Evolutionary conservation across 2,329 filamentous ascomycete species (phyloP).

Genomic region (Elsinoe ampelina): DNA sequence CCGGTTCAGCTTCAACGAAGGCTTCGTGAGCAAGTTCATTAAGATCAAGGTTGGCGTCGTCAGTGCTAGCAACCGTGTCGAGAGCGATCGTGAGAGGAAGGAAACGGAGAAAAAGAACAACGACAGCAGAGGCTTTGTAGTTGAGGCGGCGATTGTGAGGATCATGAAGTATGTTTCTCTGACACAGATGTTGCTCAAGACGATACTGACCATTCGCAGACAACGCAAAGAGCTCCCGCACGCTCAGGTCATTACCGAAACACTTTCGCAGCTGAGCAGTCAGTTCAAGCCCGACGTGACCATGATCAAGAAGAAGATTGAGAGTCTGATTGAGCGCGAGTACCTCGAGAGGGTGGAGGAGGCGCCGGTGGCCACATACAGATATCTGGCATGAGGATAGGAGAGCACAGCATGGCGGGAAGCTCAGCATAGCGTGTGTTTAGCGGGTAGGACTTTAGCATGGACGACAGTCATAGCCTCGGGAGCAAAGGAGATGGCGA

Average conservation of each 20-base stretch:
- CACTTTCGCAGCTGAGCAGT: constrained; percentile 56
- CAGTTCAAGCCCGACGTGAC: constrained; percentile 68
- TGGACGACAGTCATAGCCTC: not conserved
- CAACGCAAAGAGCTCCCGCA: constrained; percentile 65
- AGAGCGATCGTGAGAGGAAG: constrained; percentile 57
- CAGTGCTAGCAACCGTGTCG: constrained; percentile 70
- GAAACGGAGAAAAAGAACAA: constrained; percentile 69
- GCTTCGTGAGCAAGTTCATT: constrained; percentile 72
- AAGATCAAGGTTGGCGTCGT: constrained; percentile 87
- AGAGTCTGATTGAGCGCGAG: constrained; percentile 65
- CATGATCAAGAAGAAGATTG: constrained; percentile 74
- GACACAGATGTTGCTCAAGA: constrained; percentile 7
- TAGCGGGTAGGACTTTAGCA: not conserved
- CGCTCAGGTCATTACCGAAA: constrained; percentile 60
- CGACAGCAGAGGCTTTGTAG: constrained; percentile 58
- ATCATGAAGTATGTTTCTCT: constrained; percentile 69
- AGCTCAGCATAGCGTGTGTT: not conserved
- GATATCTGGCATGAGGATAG: constrained; percentile 55
- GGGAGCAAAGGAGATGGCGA: not conserved
- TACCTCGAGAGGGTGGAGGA: constrained; percentile 70
- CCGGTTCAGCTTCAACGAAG: constrained; percentile 70
- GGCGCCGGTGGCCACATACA: constrained; percentile 52
- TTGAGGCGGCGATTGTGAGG: constrained; percentile 68
- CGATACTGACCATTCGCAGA: constrained; percentile 38
- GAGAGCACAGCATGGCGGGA: not conserved